Percentiles rank a stretch among this genome's conserved stretches.
These are phyloP conservation scores for Suillus fuscotomentosus DNA, from an alignment of 768 basidiomycete genomes.

Conservation along the genomic window DNA sequence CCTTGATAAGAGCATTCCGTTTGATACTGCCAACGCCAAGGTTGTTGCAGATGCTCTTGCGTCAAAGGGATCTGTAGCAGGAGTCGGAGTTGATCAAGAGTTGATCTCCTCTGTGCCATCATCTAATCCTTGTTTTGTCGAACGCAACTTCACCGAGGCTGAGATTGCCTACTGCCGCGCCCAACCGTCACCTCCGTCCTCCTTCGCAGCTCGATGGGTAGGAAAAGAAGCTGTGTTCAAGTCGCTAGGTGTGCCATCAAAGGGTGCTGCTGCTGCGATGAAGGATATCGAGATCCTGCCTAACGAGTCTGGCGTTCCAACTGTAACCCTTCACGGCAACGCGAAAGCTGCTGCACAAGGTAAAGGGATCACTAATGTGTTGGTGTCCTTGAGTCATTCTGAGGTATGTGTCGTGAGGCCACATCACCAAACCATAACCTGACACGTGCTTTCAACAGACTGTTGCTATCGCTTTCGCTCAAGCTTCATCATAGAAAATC, in stretches of 20 bases:
- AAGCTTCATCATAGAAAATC: conserved; percentile 45
- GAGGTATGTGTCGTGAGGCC: conserved; percentile 55
- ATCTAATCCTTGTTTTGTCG: conserved; percentile 80
- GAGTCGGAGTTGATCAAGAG: conserved; percentile 92
- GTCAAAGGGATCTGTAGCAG: conserved; percentile 49
- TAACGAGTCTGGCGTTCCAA: conserved; percentile 74
- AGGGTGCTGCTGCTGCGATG: conserved; percentile 93
- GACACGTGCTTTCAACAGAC: conserved; percentile 43
- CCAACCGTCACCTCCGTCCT: conserved; percentile 86
- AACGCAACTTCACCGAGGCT: conserved; percentile 89
- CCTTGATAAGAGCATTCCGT: conserved; percentile 48
- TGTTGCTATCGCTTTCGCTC: conserved; percentile 86
- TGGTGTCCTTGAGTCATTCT: conserved; percentile 90
- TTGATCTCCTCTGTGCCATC: conserved; percentile 92
- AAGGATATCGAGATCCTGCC: conserved; percentile 96
- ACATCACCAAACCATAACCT: conserved; percentile 12
- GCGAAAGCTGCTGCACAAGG: conserved; percentile 69
- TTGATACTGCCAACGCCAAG: conserved; percentile 67
- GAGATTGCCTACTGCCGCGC: conserved; percentile 84
- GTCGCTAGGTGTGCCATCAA: conserved; percentile 83
- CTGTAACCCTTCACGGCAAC: conserved; percentile 75
- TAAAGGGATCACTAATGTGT: conserved; percentile 71
- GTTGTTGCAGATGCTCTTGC: conserved; percentile 48
- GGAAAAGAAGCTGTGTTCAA: conserved; percentile 99
- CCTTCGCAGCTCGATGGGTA: conserved; percentile 95